Evolutionary conservation across 768 basidiomycete genomes (phyloP).

Genomic region (Tricholomella constricta): DNA sequence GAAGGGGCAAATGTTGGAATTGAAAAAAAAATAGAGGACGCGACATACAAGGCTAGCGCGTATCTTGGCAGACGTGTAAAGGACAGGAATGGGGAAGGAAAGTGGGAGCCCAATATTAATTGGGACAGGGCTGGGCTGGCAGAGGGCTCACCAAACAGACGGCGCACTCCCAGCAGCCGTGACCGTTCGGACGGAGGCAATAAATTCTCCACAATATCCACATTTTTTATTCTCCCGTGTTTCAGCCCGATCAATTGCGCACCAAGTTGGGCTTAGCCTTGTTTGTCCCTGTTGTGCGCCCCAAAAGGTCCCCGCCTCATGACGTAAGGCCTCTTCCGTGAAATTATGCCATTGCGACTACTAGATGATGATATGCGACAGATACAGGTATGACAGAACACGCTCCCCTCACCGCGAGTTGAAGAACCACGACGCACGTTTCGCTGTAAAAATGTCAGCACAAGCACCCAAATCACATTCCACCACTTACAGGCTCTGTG

Average conservation of each 20-base stretch:
- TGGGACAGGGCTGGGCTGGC: background rate
- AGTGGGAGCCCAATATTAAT: too few relatives aligned
- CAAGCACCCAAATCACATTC: slow-evolving; percentile 18
- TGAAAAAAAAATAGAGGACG: slow-evolving; percentile 30
- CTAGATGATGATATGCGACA: slow-evolving; percentile 20
- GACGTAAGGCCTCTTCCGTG: slow-evolving; percentile 15
- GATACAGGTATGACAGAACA: slow-evolving; percentile 15
- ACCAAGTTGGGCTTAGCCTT: slow-evolving; percentile 25
- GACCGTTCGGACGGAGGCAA: slow-evolving; percentile 28
- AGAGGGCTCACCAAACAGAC: background rate
- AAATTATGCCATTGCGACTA: slow-evolving; percentile 20
- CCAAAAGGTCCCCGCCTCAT: slow-evolving; percentile 36
- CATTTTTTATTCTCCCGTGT: slow-evolving; percentile 35
- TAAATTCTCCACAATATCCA: slow-evolving; percentile 23
- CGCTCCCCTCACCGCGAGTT: slow-evolving; percentile 61
- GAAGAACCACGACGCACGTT: slow-evolving; percentile 95
- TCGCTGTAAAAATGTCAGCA: slow-evolving; percentile 50
- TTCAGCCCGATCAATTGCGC: slow-evolving; percentile 42
- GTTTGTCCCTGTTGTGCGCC: slow-evolving; percentile 18
- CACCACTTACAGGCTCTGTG: slow-evolving; percentile 40
- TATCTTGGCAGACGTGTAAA: slow-evolving; percentile 1
- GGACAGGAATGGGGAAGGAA: slow-evolving; percentile 4
- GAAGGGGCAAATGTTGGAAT: slow-evolving; percentile 20
- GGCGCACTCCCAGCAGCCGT: slow-evolving; percentile 6
- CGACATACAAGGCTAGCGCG: slow-evolving; percentile 26